Evolutionary conservation across 495 filamentous ascomycete species (phyloP).

Genomic region (Aspergillus nidulans): DNA sequence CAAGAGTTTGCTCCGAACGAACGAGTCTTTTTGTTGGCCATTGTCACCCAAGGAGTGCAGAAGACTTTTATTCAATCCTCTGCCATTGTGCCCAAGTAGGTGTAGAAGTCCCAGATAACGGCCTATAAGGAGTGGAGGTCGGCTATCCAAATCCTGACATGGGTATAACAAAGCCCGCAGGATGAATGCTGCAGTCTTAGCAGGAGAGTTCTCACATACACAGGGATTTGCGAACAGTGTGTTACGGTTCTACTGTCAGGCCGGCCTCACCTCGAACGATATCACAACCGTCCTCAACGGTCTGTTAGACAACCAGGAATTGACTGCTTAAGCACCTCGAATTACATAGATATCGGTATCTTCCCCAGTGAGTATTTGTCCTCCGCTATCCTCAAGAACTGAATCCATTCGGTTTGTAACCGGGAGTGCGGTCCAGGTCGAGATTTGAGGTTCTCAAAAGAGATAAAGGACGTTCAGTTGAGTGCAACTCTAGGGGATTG

Average conservation of each 20-base stretch:
- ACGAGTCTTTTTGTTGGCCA: conserved; percentile 60
- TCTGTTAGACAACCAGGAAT: conserved; percentile 5
- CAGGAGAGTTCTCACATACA: conserved; percentile 54
- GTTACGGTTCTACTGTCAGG: neutral
- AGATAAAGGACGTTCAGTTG: too few species aligned
- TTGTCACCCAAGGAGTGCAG: conserved; percentile 64
- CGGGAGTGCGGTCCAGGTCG: neutral
- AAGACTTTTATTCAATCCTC: conserved; percentile 71
- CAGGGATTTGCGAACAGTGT: neutral
- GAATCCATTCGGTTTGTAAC: neutral
- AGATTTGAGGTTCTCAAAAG: neutral
- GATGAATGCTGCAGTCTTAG: conserved; percentile 62
- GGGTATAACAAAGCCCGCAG: conserved; percentile 65
- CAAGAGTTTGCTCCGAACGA: conserved; percentile 48
- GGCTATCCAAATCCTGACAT: conserved; percentile 72
- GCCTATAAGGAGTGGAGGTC: conserved; percentile 61
- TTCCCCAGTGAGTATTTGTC: neutral
- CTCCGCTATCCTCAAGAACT: neutral
- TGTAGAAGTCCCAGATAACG: conserved; percentile 64
- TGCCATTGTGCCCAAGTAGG: conserved; percentile 58
- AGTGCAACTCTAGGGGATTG: too few species aligned
- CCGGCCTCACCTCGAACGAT: conserved; percentile 9
- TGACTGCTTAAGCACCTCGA: neutral
- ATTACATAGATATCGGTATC: neutral
- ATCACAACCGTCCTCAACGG: conserved; percentile 9